Percentiles rank a stretch among this genome's conserved stretches.
Conservation (phyloP, 2,329 filamentous ascomycete genomes). For the Ascochyta clinopodiicola region DNA sequence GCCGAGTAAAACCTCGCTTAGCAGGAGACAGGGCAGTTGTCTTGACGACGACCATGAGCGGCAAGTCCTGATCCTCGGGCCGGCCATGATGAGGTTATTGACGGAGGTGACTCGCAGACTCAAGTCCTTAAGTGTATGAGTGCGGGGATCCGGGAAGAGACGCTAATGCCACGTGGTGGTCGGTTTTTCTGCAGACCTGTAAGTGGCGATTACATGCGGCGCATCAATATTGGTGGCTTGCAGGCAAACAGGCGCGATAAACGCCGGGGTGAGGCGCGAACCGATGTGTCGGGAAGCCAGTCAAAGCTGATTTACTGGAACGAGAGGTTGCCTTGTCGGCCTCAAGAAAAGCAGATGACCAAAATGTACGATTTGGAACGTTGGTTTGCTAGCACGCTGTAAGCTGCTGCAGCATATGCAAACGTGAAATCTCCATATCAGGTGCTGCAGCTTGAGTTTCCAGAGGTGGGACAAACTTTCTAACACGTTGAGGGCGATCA, state of each 20-base stretch:
- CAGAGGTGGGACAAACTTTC: neutral
- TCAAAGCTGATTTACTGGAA: neutral
- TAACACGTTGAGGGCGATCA: neutral
- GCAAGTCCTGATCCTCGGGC: neutral
- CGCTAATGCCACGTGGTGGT: slow-evolving; percentile 14
- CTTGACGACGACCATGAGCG: neutral
- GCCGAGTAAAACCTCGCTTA: slow-evolving; percentile 6
- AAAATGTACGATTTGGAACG: neutral
- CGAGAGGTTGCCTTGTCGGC: neutral
- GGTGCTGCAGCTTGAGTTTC: too few relatives aligned
- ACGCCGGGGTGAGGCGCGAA: slow-evolving; percentile 1
- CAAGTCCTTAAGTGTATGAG: neutral
- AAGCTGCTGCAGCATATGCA: neutral
- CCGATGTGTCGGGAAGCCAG: neutral
- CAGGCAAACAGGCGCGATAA: slow-evolving; percentile 12
- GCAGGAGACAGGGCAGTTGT: neutral
- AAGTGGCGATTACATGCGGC: slow-evolving; percentile 1
- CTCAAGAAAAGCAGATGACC: neutral
- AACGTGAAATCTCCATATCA: too few relatives aligned
- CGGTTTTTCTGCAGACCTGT: slow-evolving; percentile 1
- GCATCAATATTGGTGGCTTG: slow-evolving; percentile 17
- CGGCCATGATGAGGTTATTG: neutral
- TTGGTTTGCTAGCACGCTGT: neutral
- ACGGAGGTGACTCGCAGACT: neutral
- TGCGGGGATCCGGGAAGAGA: slow-evolving; percentile 7